Conservation (phyloP, 139 green algal species). For the Chlorella sp. region DNA sequence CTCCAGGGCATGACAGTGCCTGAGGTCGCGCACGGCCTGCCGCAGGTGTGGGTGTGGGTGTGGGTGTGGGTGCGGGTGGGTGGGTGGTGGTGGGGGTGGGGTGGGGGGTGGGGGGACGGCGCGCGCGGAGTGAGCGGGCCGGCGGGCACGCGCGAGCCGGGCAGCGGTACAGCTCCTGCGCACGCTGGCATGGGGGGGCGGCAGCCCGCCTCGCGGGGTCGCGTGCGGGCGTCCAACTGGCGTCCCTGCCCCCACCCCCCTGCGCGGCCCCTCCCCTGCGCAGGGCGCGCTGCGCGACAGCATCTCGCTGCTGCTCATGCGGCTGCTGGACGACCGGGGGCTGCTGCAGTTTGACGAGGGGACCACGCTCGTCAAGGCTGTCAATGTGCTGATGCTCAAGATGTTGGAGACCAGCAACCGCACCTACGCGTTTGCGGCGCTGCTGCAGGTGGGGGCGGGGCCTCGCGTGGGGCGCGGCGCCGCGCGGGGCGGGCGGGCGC, state of each 20-base stretch:
- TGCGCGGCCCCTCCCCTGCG: conserved; percentile 26
- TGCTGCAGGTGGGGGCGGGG: too few relatives aligned
- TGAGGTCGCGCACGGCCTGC: conserved; percentile 29
- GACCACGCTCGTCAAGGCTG: conserved; percentile 69
- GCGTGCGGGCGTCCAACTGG: background rate
- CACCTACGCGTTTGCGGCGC: conserved; percentile 71
- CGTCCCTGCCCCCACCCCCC: background rate
- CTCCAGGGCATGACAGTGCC: conserved; percentile 60
- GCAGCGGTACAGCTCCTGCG: too few relatives aligned
- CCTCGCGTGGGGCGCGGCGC: too few relatives aligned
- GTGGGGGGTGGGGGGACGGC: too few relatives aligned
- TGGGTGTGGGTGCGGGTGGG: background rate
- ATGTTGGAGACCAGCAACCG: conserved; percentile 85
- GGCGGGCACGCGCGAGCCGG: too few relatives aligned
- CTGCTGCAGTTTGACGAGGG: conserved; percentile 56
- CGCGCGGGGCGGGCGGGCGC: too few relatives aligned
- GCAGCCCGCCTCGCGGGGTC: too few relatives aligned
- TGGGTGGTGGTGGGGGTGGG: too few relatives aligned
- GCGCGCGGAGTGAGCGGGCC: too few relatives aligned
- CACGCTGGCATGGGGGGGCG: too few relatives aligned
- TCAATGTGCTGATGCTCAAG: conserved; percentile 96
- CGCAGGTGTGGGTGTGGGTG: too few relatives aligned
- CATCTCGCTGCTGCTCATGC: conserved; percentile 61
- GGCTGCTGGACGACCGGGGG: conserved; percentile 65
- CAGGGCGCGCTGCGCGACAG: conserved; percentile 46